Base-by-base conservation (phyloP, 2,329 filamentous ascomycete species). In the Phoma herbarum region DNA sequence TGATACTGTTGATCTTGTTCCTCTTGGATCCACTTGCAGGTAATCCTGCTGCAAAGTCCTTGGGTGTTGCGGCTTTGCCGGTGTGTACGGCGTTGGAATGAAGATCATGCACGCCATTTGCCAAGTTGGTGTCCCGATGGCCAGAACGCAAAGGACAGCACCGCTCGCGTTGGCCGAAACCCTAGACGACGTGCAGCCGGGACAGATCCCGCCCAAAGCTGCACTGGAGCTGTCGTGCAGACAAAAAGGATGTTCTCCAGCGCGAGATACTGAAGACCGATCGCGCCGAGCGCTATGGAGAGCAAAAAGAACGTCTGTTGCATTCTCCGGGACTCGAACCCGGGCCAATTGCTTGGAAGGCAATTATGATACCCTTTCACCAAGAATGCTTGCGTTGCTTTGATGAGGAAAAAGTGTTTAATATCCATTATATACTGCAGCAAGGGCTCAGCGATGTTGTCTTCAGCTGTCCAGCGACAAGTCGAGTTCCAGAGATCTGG, bases 291-390 rank as follows among this genome's bases (percentile, higher is more conserved):
- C n/a, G n/a, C n/a, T n/a, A n/a, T n/a, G n/a, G 1, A 11, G 5
- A 41, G 8, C 37, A 56, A 50, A 50, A 50, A 50, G 25, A 44
- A 45, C 20, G 39, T 23, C 35, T 42, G 37, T 42, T 57, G 49
- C 49, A 52, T 57, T 33, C 52, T 56, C 52, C 52, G 52, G 52
- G 52, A 56, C 22, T 56, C 52, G 52, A 56, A 58, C 56, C 56
- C 56, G 56, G 50, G 50, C 56, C 56, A 58, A 58, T 58, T 58
- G 56, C 56, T 58, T 59, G 57, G 57, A 59, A 59, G 57, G 57
- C 57, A 59, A 59, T 54, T 59, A 59, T 59, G 28, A 33, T 59
- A 59, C 57, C 57, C 28, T 54, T 59, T 33, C 28, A 59, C 57
- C 57, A 59, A 54, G 51, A 49, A 59, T 59, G 57, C 57, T 58